A percentile compares a stretch with the other conserved stretches of the same genome.
phyloP scores from a whole-genome alignment of 1,284 basidiomycete genomes.

The Thelephora terrestris region DNA sequence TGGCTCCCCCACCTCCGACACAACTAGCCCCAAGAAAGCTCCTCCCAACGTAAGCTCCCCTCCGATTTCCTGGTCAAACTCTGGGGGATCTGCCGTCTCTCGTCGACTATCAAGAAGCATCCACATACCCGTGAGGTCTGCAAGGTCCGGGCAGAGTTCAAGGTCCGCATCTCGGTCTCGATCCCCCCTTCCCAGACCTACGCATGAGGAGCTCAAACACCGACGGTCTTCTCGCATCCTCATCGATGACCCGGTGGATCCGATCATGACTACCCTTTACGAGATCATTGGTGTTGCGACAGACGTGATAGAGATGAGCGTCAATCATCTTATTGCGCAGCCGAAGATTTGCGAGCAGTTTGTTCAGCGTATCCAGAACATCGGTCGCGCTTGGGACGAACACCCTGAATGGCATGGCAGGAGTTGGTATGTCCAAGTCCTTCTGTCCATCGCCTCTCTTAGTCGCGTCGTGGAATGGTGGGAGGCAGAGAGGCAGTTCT shows the following conservation, averaged over 20 bases:
- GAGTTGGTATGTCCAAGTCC: slow-evolving; percentile 95
- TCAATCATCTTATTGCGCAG: slow-evolving; percentile 75
- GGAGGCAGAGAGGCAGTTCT: slow-evolving; percentile 99
- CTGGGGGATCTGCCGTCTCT: slow-evolving; percentile 49
- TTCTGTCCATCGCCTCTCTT: slow-evolving; percentile 93
- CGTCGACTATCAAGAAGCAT: slow-evolving; percentile 74
- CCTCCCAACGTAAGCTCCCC: neutral
- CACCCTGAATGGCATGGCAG: slow-evolving; percentile 97
- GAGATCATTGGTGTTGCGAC: slow-evolving; percentile 93
- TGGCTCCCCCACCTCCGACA: slow-evolving; percentile 49
- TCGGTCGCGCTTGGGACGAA: slow-evolving; percentile 94
- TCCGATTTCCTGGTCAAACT: slow-evolving; percentile 24
- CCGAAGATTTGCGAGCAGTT: slow-evolving; percentile 81
- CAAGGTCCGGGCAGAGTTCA: slow-evolving; percentile 75
- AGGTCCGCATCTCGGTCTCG: slow-evolving; percentile 92
- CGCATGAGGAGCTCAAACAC: slow-evolving; percentile 53
- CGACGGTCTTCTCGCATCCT: slow-evolving; percentile 66
- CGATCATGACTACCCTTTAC: slow-evolving; percentile 88
- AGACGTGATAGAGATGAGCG: slow-evolving; percentile 86
- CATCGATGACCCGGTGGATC: slow-evolving; percentile 72
- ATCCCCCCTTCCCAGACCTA: slow-evolving; percentile 79
- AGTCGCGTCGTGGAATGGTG: slow-evolving; percentile 99
- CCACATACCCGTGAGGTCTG: slow-evolving; percentile 60
- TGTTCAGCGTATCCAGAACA: slow-evolving; percentile 83
- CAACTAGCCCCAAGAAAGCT: slow-evolving; percentile 50